Base-by-base conservation (phyloP, 148 eudicot species). In the Rhododendron vialii region DNA sequence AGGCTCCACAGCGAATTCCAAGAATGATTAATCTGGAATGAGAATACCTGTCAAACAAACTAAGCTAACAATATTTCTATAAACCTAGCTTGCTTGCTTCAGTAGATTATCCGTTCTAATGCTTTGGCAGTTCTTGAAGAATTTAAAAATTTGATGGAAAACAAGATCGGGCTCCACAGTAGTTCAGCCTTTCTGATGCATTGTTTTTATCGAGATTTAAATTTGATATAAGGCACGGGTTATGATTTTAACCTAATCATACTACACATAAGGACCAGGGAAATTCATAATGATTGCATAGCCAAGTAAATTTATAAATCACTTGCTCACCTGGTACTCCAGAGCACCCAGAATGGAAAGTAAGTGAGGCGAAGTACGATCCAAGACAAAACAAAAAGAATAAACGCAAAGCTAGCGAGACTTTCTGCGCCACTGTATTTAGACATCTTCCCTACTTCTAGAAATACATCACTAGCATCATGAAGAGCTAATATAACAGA, bases 381-480 rank as follows among this genome's bases (percentile, higher is more conserved):
- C 99, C 99, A 96, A 22, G 95, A 95, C 83, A 94, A 82, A 84
- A 91, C 98, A 85, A 96, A 96, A 85, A 94, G 89, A 82, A 96
- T 83, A 91, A 95, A 95, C 20, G 95, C 87, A 83, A 92, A 28
- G 89, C 99, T 96, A 71, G 99, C 99, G 86, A 95, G 78, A 82
- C 90, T 87, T 89, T 96, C 99, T 14, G 91, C 91, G 28, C 95
- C 95, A 87, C 98, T 91, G 87, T 96, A 96, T 87, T 95, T 96
- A 43, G 99, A 96, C 99, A 96, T 96, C 90, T 96, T 96, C 78
- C 99, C 99, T 36, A 93, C 85, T 92, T 96, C 99, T 36, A 96
- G 94, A 91, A 96, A 96, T 79, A 96, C 94, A 67, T 96, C 99
- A 90, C 96, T 96, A 45, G 95, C 96, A 90, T 96, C 99, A 90